Evolutionary conservation across 352 stramenopile genomes (phyloP), one percentile per base, ranked within the genome.

Genomic region (Aphanomyces astaci): DNA sequence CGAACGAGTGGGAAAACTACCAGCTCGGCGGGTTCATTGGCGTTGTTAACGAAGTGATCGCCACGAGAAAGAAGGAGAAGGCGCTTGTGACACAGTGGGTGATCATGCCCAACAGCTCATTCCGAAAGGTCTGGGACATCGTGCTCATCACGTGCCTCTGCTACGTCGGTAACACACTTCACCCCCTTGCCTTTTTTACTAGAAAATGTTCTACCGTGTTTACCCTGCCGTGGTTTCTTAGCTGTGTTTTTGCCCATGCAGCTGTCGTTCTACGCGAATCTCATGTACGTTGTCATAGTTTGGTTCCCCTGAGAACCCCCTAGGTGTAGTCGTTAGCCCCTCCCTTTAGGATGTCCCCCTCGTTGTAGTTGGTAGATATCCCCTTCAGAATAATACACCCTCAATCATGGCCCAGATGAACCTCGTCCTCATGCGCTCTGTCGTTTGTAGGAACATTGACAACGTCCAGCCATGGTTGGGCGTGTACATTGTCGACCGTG

Each of bases 91-190:
- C 28, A 11, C 25, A 65, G 27, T 65, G 31, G 19, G 56, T 65
- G 4, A 39, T 65, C n/a, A 27, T 65, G 56, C 56, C 56, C 56
- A 48, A 65, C 56, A 53, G 56, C 56, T 11, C 4, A 1, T 65
- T 65, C 24, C 56, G 56, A 4, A 65, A 65, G 13, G 0, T 46
- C 13, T 65, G 56, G 56, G 56, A 65, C 56, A 24, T 32, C n/a
- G 28, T 65, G 2, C 15, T 65, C 2, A 65, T 65, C 25, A n/a
- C 30, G 4, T 65, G 32, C 36, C 25, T 65, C 4, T 36, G 0
- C 31, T 65, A 65, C 25, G 56, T 65, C n/a, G 54, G 54, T 63
- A 48, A n/a, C n/a, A n/a, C n/a, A n/a, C n/a, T n/a, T n/a, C n/a
- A n/a, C n/a, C n/a, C n/a, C n/a, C n/a, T n/a, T n/a, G n/a, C n/a